Evolutionary conservation across 176 grass and related monocot genomes (phyloP).

Genomic region (Rhynchospora pubera): DNA sequence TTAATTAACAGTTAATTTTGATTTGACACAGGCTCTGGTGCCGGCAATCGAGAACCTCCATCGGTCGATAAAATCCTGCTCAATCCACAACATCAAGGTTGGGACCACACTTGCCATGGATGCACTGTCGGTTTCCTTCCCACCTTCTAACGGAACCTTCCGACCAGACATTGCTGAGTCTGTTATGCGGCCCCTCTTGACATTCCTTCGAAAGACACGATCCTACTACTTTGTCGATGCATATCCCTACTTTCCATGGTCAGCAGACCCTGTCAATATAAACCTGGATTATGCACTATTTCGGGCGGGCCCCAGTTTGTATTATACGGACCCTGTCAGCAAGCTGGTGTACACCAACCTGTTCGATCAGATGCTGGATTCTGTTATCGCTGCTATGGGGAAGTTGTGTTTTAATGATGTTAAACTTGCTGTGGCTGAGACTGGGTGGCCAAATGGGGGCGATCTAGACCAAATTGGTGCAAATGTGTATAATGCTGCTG

Average conservation of each 20-base stretch:
- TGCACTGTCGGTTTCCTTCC: constrained; percentile 43
- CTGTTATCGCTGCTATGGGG: constrained; percentile 47
- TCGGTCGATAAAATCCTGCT: constrained; percentile 25
- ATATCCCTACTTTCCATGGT: constrained; percentile 81
- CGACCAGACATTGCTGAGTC: constrained; percentile 50
- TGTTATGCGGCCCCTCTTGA: constrained; percentile 67
- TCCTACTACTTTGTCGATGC: constrained; percentile 86
- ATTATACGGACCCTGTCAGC: constrained; percentile 49
- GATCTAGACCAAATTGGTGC: constrained; percentile 68
- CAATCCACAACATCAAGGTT: constrained; percentile 60
- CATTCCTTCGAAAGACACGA: constrained; percentile 46
- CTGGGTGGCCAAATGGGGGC: constrained; percentile 73
- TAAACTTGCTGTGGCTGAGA: constrained; percentile 65
- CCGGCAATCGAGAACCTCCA: constrained; percentile 75
- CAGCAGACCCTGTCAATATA: constrained; percentile 29
- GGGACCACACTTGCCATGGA: constrained; percentile 93
- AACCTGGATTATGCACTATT: constrained; percentile 61
- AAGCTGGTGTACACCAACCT: constrained; percentile 61
- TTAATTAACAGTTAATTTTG: not conserved
- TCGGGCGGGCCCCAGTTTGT: not conserved
- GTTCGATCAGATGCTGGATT: constrained; percentile 87
- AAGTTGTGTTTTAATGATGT: constrained; percentile 56
- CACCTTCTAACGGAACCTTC: constrained; percentile 56
- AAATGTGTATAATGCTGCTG: constrained; percentile 51
- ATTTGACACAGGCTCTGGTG: constrained; percentile 29